A percentile compares a stretch with the other conserved stretches of the same genome.
Conservation (phyloP, 257 asterid species). For the Phtheirospermum japonicum region DNA sequence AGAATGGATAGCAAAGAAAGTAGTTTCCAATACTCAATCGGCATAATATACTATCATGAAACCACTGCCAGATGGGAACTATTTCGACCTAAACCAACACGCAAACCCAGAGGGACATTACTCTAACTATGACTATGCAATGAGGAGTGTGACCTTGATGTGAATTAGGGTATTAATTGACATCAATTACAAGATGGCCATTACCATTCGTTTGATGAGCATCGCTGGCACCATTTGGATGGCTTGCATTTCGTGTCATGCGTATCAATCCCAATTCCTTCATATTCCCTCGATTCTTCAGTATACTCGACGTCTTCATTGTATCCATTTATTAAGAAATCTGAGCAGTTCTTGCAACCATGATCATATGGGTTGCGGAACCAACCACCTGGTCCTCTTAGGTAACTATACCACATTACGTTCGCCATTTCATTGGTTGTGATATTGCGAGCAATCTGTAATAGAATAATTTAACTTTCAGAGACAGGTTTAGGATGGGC, state of each 20-base stretch:
- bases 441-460: conserved; percentile 87
- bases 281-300: conserved; percentile 47
- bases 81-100: conserved; percentile 70
- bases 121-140: conserved; percentile 43
- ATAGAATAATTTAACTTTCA: conserved; percentile 21
- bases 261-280: conserved; percentile 64
- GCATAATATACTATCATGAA: conserved; percentile 44
- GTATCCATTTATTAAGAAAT: conserved; percentile 78
- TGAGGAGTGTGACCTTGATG: conserved; percentile 58
- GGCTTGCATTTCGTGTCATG: conserved; percentile 47
- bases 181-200: conserved; percentile 55
- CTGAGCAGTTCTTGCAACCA: conserved; percentile 87
- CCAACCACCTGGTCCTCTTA: conserved; percentile 75
- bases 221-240: conserved; percentile 47
- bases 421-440: conserved; percentile 96
- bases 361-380: conserved; percentile 87
- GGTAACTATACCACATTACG: conserved; percentile 77
- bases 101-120: conserved; percentile 82
- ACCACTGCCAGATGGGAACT: conserved; percentile 44
- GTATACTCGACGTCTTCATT: conserved; percentile 59
- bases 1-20: conserved; percentile 14
- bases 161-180: conserved; percentile 44
- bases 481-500: not conserved
- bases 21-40: conserved; percentile 8
- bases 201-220: conserved; percentile 57